These are phyloP conservation scores for Xylaria castorea DNA, from an alignment of 495 filamentous ascomycete species.

Conservation along the genomic window DNA sequence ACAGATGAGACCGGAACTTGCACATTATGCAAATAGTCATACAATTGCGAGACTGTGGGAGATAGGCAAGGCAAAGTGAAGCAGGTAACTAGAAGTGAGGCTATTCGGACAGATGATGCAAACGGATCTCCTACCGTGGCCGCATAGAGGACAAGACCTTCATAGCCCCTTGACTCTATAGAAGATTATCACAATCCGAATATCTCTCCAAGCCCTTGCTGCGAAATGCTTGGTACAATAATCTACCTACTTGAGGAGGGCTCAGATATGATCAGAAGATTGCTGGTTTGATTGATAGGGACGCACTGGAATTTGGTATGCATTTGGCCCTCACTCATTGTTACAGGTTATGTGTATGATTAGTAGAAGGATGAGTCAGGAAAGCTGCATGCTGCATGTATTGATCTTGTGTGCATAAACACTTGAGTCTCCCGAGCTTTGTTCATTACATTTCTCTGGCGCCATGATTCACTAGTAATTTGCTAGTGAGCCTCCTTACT, in stretches of 20 bases:
- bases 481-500: neutral
- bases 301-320: neutral
- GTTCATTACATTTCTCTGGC: neutral
- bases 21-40: too few species aligned
- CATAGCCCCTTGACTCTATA: too few species aligned
- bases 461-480: neutral
- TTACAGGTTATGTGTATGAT: too few species aligned
- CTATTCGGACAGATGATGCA: too few species aligned
- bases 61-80: too few species aligned
- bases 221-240: neutral
- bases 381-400: neutral
- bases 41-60: too few species aligned
- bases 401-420: neutral
- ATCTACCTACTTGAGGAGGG: neutral
- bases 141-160: too few species aligned
- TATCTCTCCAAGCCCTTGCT: neutral
- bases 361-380: neutral
- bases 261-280: neutral
- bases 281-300: neutral
- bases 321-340: too few species aligned
- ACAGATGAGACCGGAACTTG: too few species aligned
- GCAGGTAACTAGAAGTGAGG: too few species aligned
- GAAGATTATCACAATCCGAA: too few species aligned
- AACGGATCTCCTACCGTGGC: too few species aligned
- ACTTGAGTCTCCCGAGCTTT: neutral